Evolutionary conservation across 2,329 filamentous ascomycete genomes (phyloP).

Genomic region (Botrytis aclada): DNA sequence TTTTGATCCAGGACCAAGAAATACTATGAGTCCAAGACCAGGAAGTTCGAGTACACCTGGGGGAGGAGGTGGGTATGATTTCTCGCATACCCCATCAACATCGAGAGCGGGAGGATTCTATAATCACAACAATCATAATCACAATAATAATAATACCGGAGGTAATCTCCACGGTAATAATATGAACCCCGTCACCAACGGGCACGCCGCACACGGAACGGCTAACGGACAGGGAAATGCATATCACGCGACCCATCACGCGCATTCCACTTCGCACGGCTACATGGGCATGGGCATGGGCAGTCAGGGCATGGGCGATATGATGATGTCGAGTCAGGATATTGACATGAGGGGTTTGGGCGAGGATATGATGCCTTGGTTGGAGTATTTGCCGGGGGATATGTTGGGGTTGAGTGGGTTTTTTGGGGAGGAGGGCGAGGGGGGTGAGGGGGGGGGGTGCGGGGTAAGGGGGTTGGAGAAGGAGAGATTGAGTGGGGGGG

Average conservation of each 20-base stretch:
- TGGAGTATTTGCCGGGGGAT: slow-evolving; percentile 69
- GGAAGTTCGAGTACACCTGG: neutral
- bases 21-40: slow-evolving; percentile 11
- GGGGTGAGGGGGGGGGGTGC: too few relatives aligned
- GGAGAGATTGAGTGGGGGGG: too few relatives aligned
- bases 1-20: slow-evolving; percentile 20
- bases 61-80: neutral
- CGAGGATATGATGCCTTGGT: slow-evolving; percentile 70
- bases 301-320: slow-evolving; percentile 39
- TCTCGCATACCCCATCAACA: neutral
- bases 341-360: slow-evolving; percentile 70
- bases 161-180: neutral
- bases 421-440: slow-evolving; percentile 42
- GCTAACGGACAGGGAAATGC: slow-evolving; percentile 17
- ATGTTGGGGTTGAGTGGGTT: slow-evolving; percentile 49
- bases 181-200: neutral
- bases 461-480: too few relatives aligned
- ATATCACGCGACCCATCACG: neutral
- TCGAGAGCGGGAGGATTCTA: neutral
- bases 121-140: slow-evolving; percentile 4
- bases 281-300: slow-evolving; percentile 34
- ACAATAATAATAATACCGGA: neutral
- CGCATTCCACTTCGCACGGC: slow-evolving; percentile 17
- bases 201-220: slow-evolving; percentile 15
- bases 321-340: slow-evolving; percentile 75